phyloP scores from a whole-genome alignment of 345 rosid species.

The Triadica sebifera region DNA sequence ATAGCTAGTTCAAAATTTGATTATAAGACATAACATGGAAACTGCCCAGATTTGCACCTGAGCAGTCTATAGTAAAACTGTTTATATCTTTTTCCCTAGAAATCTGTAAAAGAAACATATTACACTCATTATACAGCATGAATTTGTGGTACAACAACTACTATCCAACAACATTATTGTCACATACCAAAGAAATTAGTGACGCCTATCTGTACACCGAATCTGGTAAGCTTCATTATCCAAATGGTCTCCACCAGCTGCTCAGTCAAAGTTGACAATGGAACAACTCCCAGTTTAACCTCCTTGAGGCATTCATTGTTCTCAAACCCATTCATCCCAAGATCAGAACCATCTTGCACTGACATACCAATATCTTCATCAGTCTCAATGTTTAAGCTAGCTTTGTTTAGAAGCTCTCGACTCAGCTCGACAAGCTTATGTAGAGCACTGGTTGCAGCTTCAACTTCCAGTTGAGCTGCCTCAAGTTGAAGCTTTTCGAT shows the following conservation, averaged over 20 bases:
- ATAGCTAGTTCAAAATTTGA: too few relatives aligned
- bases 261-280: conserved; percentile 63
- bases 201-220: conserved; percentile 16
- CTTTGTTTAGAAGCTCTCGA: conserved; percentile 47
- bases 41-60: too few relatives aligned
- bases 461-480: conserved; percentile 76
- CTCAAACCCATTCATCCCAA: conserved; percentile 13
- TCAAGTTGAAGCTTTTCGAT: conserved; percentile 81
- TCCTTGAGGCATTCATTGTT: conserved; percentile 43
- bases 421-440: conserved; percentile 74
- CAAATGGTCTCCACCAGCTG: conserved; percentile 36
- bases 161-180: not conserved
- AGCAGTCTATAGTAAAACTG: too few relatives aligned
- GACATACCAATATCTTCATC: conserved; percentile 26
- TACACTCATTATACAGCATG: not conserved
- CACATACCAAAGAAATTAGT: not conserved
- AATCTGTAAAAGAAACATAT: not conserved
- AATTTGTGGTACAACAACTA: conserved; percentile 10
- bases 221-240: conserved; percentile 18
- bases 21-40: too few relatives aligned
- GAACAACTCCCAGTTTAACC: conserved; percentile 48
- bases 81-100: too few relatives aligned
- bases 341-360: conserved; percentile 18
- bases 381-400: conserved; percentile 42
- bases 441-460: conserved; percentile 70